Base-by-base conservation (phyloP, 345 rosid genomes). In the Brassica cretica region DNA sequence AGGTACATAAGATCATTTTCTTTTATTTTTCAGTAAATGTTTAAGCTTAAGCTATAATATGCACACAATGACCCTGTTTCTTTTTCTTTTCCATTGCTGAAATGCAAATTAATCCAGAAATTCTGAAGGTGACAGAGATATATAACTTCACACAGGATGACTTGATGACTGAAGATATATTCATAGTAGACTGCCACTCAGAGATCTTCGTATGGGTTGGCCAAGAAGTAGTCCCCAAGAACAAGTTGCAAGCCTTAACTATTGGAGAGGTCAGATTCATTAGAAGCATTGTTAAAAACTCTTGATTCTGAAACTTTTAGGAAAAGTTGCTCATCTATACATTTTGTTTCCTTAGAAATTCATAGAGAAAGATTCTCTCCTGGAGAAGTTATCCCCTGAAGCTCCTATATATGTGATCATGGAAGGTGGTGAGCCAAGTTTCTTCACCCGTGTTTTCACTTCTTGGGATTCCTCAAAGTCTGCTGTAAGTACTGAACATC, bases 121-220 rank as follows among this genome's bases (percentile, higher is more conserved):
- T 68, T 73, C 86, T 95, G 79, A 93, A 93, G 99, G 98, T 88
- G 80, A 84, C 80, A 18, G 99, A 95, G 89, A 89, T 95, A 73
- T 84, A 93, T 82, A 95, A 87, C 85, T 95, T 87, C 79, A 80
- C 91, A 53, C 99, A 95, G 84, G 99, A 95, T 78, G 98, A 95
- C 84, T 83, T 95, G 86, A 91, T 95, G 99, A 88, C 99, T 1
- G 99, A 95, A 84, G 99, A 95, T 84, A 90, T 91, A 80, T 93
- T 88, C 74, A 84, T 95, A 68, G 71, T 95, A 78, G 91, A 95
- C 87, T 86, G 91, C 84, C 92, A 91, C 77, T 87, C 92, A 51
- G 96, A 89, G 66, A 85, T 93, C 77, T 95, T 84, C 86, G 91
- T 95, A 51, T 95, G 99, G 99, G 94, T 93, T 70, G 99, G 99